A percentile compares a stretch with the other conserved stretches of the same genome.
phyloP scores from a whole-genome alignment of 805 yeast species.

The Cyberlindnera mississippiensis region DNA sequence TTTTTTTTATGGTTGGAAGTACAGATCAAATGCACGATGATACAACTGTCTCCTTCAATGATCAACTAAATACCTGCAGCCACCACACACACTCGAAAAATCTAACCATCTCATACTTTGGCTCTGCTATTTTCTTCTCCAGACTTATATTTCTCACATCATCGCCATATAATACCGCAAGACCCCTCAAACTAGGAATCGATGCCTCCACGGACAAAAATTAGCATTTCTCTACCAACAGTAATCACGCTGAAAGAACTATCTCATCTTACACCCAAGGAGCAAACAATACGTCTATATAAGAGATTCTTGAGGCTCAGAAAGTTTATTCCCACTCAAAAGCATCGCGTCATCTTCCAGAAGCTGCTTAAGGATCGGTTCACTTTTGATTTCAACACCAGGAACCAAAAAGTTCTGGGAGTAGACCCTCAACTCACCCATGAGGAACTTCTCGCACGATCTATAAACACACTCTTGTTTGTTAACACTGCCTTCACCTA shows the following conservation, averaged over 20 bases:
- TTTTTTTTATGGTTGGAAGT: too few relatives aligned
- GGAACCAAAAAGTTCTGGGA: conserved; percentile 1
- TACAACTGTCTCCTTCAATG: too few relatives aligned
- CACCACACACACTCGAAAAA: too few relatives aligned
- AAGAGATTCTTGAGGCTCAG: conserved; percentile 4
- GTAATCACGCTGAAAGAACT: conserved; percentile 1
- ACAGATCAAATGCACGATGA: too few relatives aligned
- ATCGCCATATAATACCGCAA: too few relatives aligned
- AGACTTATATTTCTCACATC: too few relatives aligned
- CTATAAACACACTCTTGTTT: conserved; percentile 10
- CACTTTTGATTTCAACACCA: conserved; percentile 4
- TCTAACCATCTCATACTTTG: too few relatives aligned
- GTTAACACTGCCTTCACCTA: conserved; percentile 10
- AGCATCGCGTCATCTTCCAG: conserved; percentile 1
- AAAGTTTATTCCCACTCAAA: not conserved
- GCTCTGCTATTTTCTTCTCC: too few relatives aligned
- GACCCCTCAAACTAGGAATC: too few relatives aligned
- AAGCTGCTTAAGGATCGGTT: conserved; percentile 4
- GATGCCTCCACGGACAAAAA: not conserved
- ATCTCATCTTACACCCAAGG: not conserved
- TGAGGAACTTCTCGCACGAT: conserved; percentile 2
- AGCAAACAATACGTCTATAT: conserved; percentile 1
- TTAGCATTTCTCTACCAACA: conserved; percentile 1
- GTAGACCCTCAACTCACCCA: not conserved
- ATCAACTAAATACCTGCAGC: too few relatives aligned